Evolutionary conservation across 2,329 filamentous ascomycete genomes (phyloP).

Genomic region (Hirsutella thompsonii): DNA sequence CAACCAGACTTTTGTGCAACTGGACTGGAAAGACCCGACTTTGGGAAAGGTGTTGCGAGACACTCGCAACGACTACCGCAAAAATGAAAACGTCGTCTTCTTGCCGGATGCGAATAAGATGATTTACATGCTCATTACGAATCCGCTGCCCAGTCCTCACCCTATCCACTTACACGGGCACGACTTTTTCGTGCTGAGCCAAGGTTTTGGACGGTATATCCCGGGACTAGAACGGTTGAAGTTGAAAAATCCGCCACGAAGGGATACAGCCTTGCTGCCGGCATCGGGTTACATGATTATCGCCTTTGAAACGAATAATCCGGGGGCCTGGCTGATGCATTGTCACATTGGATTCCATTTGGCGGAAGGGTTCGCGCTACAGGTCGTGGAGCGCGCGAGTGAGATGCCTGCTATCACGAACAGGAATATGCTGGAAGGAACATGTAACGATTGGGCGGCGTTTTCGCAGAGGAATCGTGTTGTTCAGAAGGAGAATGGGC

Average conservation of each 20-base stretch:
- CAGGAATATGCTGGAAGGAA: too few species aligned
- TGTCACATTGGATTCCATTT: slow-evolving; percentile 36
- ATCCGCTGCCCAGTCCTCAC: slow-evolving; percentile 12
- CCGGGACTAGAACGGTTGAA: too few species aligned
- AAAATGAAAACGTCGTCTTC: slow-evolving; percentile 15
- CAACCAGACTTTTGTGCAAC: slow-evolving; percentile 17
- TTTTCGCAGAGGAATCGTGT: too few species aligned
- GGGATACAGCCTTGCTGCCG: slow-evolving; percentile 37
- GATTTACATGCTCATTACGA: slow-evolving; percentile 17
- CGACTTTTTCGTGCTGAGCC: slow-evolving; percentile 16
- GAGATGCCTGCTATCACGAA: neutral
- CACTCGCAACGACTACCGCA: slow-evolving; percentile 2
- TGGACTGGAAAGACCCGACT: slow-evolving; percentile 19
- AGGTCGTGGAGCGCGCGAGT: slow-evolving; percentile 3
- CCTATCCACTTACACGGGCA: slow-evolving; percentile 24
- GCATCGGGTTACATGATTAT: slow-evolving; percentile 31
- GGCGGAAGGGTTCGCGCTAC: slow-evolving; percentile 5
- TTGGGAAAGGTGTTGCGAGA: slow-evolving; percentile 10
- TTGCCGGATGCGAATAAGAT: slow-evolving; percentile 12
- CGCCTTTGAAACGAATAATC: slow-evolving; percentile 35
- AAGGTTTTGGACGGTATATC: too few species aligned
- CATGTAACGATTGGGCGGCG: too few species aligned
- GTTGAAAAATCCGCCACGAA: slow-evolving; percentile 31
- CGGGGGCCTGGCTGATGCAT: slow-evolving; percentile 36
- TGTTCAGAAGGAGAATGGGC: too few species aligned